Base-by-base conservation (phyloP, 2,329 filamentous ascomycete genomes). In the Rhynchosporium agropyri region DNA sequence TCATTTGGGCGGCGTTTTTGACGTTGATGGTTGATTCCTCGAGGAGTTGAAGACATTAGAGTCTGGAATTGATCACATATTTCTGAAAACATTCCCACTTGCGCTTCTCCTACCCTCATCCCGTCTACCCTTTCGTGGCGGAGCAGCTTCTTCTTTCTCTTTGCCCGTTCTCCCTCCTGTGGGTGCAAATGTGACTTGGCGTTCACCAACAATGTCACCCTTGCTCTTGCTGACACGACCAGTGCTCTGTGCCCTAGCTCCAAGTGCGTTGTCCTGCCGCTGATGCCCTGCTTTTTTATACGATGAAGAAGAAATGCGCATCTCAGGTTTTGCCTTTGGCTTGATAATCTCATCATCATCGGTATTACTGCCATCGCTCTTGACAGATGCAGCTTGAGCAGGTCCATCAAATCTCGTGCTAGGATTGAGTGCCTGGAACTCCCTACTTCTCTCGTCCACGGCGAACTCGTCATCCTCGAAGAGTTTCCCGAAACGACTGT, bases 391-490 rank as follows among this genome's bases (percentile, higher is more conserved):
- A 77, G 83, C 72, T 57, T 73, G 66, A 62, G 73, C 69, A 36
- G 66, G 66, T 46, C 73, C 70, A n/a, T 74, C 74, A 51, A 76
- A 72, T 62, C 67, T 84, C 7, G 91, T 95, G 76, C 91, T 96
- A 4, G 95, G 92, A 74, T 99, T 99, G 77, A 96, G 87, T 51
- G 89, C 83, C 63, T 88, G 85, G 80, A 96, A 99, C 76, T 98
- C 94, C 71, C 87, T 83, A 67, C 89, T 96, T 45, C 80, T 89
- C 78, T 99, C 95, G 75, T 99, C 94, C 63, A 99, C 90, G 71
- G 85, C 85, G 76, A 97, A 98, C 62, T 96, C 93, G 71, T 93
- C 89, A 75, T 98, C 92, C 74, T 97, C 89, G 79, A 98, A 99
- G 65, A 99, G 79, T 70, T 88, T 86, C 69, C 84, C 84, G 83